phyloP scores from a whole-genome alignment of 2,329 filamentous ascomycete genomes.

The Ophiocordyceps robertsii region DNA sequence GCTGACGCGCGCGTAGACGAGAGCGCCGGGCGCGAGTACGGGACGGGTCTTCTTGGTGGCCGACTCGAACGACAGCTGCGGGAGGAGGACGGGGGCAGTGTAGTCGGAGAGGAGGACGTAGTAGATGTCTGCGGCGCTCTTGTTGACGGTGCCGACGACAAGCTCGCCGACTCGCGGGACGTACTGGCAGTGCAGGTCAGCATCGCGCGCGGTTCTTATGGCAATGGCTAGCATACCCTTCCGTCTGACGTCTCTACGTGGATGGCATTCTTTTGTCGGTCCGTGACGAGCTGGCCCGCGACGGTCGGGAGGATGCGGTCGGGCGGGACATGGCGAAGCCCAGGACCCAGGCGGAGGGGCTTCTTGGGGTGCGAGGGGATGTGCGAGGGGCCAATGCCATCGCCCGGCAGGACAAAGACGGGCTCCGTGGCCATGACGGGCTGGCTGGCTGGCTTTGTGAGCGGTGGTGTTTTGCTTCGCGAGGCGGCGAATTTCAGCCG shows the following conservation, averaged over 20 bases:
- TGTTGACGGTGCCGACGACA: constrained; percentile 75
- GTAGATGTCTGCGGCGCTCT: constrained; percentile 63
- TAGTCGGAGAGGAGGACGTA: constrained; percentile 62
- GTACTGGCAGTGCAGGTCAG: constrained; percentile 41
- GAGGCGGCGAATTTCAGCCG: not conserved
- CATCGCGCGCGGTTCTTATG: too few species aligned
- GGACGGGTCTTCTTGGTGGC: constrained; percentile 88
- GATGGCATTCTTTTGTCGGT: constrained; percentile 61
- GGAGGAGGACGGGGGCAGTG: constrained; percentile 54
- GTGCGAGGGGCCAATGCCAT: constrained; percentile 50
- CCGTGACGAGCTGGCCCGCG: constrained; percentile 52
- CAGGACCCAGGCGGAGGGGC: constrained; percentile 70
- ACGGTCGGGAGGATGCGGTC: constrained; percentile 56
- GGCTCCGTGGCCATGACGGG: constrained; percentile 40
- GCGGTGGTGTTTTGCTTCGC: not conserved
- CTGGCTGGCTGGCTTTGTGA: not conserved
- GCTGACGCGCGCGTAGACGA: constrained; percentile 80
- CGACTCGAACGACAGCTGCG: constrained; percentile 83
- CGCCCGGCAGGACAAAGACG: constrained; percentile 70
- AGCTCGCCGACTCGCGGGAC: constrained; percentile 68
- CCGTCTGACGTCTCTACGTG: constrained; percentile 63
- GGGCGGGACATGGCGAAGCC: constrained; percentile 71
- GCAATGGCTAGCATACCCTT: constrained; percentile 35
- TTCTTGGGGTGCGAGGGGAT: constrained; percentile 57
- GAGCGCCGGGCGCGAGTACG: constrained; percentile 55